Evolutionary conservation across 2,329 filamentous ascomycete genomes (phyloP), one percentile per base, ranked within the genome.

Genomic region (Truncatella angustata): DNA sequence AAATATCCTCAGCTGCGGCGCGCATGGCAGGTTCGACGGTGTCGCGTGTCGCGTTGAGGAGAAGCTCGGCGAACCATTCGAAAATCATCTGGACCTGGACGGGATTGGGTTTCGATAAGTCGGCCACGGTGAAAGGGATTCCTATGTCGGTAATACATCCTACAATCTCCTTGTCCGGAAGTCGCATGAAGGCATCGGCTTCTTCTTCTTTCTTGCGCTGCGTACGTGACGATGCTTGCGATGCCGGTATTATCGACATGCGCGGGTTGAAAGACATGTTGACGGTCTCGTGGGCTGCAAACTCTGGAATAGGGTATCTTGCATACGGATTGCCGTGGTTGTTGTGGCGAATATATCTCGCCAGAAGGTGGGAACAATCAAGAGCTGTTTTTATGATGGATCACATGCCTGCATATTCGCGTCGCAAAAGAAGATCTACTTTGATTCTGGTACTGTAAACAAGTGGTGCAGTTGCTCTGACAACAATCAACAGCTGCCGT

Each of bases 141-240:
- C 93, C 93, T 64, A 97, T 96, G 69, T 97, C 94, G 64, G 88
- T 94, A 74, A 99, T 97, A 71, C 94, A 99, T 68, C 90, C 91
- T 61, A 93, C 93, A 56, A 99, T 97, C 70, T 99, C 94, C 63
- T 78, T 79, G 68, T 85, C 84, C 6, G 81, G 76, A 52, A 85
- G 74, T 50, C 78, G 76, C 74, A 84, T 83, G 61, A 82, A 79
- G 50, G 80, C 78, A 64, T 83, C 79, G 49, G 79, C 76, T 52
- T 82, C 66, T 24, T 84, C 80, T 58, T 82, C 80, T 65, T 82
- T 83, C 64, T 81, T 82, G 62, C 80, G 77, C 53, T 74, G 43
- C 30, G 49, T 70, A 50, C 79, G 79, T 58, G 74, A 74, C 51
- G 77, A 73, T 54, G 79, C 74, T 65, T 79, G 77, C 64, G 72